Conservation (phyloP, 352 stramenopile species). For the Phytophthora pluvialis region DNA sequence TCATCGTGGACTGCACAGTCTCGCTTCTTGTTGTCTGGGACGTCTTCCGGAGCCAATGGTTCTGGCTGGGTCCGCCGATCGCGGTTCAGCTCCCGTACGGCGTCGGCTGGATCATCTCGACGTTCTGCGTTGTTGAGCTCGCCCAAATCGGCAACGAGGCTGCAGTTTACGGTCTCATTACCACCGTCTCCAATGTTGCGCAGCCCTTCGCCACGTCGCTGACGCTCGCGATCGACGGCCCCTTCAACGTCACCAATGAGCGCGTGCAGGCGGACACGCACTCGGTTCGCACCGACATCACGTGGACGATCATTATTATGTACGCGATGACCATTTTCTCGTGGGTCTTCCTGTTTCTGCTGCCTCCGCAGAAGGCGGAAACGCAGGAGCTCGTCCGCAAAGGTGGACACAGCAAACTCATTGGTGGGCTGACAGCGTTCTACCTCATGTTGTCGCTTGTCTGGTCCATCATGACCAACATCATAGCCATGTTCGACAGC, state of each 20-base stretch:
- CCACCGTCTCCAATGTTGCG: constrained; percentile 27
- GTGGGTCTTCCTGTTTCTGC: constrained; percentile 41
- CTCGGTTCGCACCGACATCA: constrained; percentile 26
- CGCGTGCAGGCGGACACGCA: constrained; percentile 28
- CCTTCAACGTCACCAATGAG: constrained; percentile 34
- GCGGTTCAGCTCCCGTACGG: constrained; percentile 46
- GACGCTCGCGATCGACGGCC: constrained; percentile 30
- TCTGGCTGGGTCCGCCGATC: constrained; percentile 42
- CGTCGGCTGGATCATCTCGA: constrained; percentile 49
- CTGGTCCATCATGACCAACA: constrained; percentile 42
- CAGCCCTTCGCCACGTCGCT: constrained; percentile 30
- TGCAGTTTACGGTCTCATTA: constrained; percentile 32
- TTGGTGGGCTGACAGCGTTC: constrained; percentile 34
- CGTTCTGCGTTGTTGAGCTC: constrained; percentile 33
- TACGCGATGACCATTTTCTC: constrained; percentile 40
- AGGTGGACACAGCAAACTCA: constrained; percentile 31
- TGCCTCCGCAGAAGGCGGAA: constrained; percentile 44
- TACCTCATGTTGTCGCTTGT: constrained; percentile 37
- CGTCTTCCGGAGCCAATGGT: constrained; percentile 39
- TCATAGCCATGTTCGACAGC: constrained; percentile 46
- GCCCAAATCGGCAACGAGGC: constrained; percentile 27
- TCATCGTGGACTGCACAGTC: constrained; percentile 23
- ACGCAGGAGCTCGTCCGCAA: constrained; percentile 40
- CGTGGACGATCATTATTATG: constrained; percentile 39
- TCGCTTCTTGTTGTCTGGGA: constrained; percentile 39